Evolutionary conservation across 2,329 filamentous ascomycete genomes (phyloP), one percentile per base, ranked within the genome.

Genomic region (Fusarium oligoseptatum): DNA sequence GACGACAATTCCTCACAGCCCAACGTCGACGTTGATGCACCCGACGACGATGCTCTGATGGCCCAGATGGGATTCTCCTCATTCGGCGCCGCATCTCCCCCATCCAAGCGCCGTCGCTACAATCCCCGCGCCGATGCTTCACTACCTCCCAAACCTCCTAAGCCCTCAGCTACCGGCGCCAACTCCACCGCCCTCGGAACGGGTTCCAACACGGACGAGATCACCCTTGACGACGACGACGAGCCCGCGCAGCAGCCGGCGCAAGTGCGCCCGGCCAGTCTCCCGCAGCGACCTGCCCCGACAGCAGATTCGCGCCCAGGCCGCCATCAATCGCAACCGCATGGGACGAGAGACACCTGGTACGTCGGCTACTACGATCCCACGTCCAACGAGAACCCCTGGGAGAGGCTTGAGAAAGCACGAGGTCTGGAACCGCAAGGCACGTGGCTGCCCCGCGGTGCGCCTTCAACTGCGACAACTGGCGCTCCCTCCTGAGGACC

Each of bases 1-100:
- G 60, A 71, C 43, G 39, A 41, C 60, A 45, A 70, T 8, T 29
- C 56, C 7, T 20, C 56, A 29, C 52, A 36, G 70, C 57, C 60
- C 22, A 43, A 36, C 24, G 50, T 48, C 37, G 69, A 68, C 24
- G 60, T 62, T 43, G 73, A 71, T 15, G 22, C 55, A n/a, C 32
- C 36, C 58, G 66, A 78, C 63, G 70, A 88, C 60, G 70, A 88
- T 58, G 83, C 84, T 48, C 88, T 89, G 62, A 91, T 94, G 81
- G 91, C 91, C 24, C 88, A 89, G 48, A 87, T 95, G 91, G 93
- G 93, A 72, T 95, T 95, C 82, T 88, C 91, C 10, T 88, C 89
- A 67, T 95, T 95, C 79, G 93, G 93, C 74, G 82, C 84, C 11
- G 85, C 88, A 75, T 80, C 84, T 3, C 84, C 87, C 4, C 84